These are phyloP conservation scores for Davidsoniella neocaledoniae DNA, from an alignment of 2,329 filamentous ascomycete genomes.

Conservation along the genomic window DNA sequence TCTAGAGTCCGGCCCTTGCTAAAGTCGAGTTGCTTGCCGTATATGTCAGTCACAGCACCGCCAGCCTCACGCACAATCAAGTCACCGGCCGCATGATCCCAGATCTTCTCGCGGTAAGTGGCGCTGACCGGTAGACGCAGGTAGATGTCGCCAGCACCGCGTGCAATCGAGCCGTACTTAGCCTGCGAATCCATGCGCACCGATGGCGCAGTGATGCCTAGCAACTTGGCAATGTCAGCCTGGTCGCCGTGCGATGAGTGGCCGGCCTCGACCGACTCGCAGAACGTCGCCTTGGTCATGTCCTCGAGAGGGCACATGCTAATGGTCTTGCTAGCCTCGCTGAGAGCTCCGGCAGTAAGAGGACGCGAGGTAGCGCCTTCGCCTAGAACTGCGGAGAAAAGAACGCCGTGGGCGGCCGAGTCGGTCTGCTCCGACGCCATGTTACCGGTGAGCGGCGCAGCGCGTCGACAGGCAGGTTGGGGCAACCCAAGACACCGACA, in stretches of 20 bases:
- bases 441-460: slow-evolving; percentile 42
- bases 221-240: slow-evolving; percentile 50
- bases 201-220: slow-evolving; percentile 77
- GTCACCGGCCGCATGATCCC: slow-evolving; percentile 94
- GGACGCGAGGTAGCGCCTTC: slow-evolving; percentile 68
- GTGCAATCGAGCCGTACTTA: slow-evolving; percentile 90
- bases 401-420: slow-evolving; percentile 57
- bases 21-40: slow-evolving; percentile 76
- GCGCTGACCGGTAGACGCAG: slow-evolving; percentile 71
- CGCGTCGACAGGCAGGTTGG: slow-evolving; percentile 77
- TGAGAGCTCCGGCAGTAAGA: slow-evolving; percentile 39
- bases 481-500: slow-evolving; percentile 86
- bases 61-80: slow-evolving; percentile 89
- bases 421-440: slow-evolving; percentile 50
- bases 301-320: slow-evolving; percentile 47
- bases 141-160: slow-evolving; percentile 89
- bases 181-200: slow-evolving; percentile 97
- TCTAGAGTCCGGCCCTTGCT: slow-evolving; percentile 68
- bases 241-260: slow-evolving; percentile 86
- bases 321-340: slow-evolving; percentile 42
- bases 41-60: slow-evolving; percentile 76
- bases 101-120: slow-evolving; percentile 96
- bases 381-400: slow-evolving; percentile 71
- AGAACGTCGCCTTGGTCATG: slow-evolving; percentile 73
- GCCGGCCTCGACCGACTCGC: slow-evolving; percentile 85